Evolutionary conservation across 2,329 filamentous ascomycete genomes (phyloP), one percentile per base, ranked within the genome.

Genomic region (Teratosphaeria epicoccoides): DNA sequence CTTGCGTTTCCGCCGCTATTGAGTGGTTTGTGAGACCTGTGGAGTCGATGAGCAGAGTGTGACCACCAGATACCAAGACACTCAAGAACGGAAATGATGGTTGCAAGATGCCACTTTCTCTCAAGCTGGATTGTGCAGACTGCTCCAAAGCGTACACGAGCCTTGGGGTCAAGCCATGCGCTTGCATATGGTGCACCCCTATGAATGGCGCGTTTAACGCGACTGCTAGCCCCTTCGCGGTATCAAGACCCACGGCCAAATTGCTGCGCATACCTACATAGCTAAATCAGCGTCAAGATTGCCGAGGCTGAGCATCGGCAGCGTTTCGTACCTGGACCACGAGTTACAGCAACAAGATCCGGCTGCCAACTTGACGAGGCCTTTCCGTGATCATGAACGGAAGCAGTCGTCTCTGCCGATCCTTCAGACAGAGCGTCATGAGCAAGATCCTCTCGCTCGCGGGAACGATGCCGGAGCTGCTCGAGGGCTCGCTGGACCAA

Each of bases 171-270:
- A 98, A 72, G 17, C 93, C 85, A 69, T 98, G 93, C 10, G 90
- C 93, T 67, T 96, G 90, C 93, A 98, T 97, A 69, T 98, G 93
- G 68, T 98, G 87, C 1, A 96, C 87, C 0, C 83, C 93, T 1
- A 97, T 68, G 26, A 97, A 73, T 2, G 91, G 90, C 33, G 89
- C 78, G 57, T 82, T 78, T 87, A 87, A 95, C 33, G 88, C 89
- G 20, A 87, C 75, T 0, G 90, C 82, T 20, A 97, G 76, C 0
- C 89, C 93, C 69, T 97, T 97, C 17, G 88, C 93, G 22, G 83
- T 84, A 64, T 88, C 83, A 10, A 97, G 68, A 0, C 93, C 93
- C 14, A 84, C 82, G 20, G 82, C 78, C 25, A 98, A 76, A 61
- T 87, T 88, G 4, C 84, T 78, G 25, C 79, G 73, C 87, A 96